Evolutionary conservation across 1,139 yeast species (phyloP).

Genomic region (Magnusiomyces fungicola): DNA sequence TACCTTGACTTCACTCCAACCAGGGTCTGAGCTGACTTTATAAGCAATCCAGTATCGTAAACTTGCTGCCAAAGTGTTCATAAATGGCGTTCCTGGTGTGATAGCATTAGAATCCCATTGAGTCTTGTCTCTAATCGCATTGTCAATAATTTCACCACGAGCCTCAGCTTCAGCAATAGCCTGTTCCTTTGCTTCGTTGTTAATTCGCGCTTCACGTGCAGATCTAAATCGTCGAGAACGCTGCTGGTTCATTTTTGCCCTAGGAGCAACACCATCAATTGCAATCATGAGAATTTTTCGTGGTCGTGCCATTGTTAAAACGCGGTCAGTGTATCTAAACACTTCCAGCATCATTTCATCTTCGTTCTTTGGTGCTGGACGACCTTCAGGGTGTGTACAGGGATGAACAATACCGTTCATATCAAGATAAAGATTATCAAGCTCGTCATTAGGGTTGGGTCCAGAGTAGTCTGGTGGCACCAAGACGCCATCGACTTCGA

Average conservation of each 20-base stretch:
- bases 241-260: conserved; percentile 99
- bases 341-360: conserved; percentile 92
- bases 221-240: conserved; percentile 94
- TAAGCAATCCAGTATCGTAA: conserved; percentile 86
- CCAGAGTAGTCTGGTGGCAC: conserved; percentile 62
- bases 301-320: conserved; percentile 89
- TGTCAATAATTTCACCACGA: conserved; percentile 37
- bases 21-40: conserved; percentile 82
- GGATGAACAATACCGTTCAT: conserved; percentile 99
- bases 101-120: conserved; percentile 90
- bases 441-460: conserved; percentile 92
- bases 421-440: conserved; percentile 83
- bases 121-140: conserved; percentile 36
- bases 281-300: conserved; percentile 86
- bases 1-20: conserved; percentile 81
- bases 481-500: conserved; percentile 47
- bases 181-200: conserved; percentile 31
- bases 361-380: conserved; percentile 89
- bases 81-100: conserved; percentile 98
- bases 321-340: conserved; percentile 83
- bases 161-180: conserved; percentile 44
- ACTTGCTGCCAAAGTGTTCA: conserved; percentile 81
- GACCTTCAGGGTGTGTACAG: conserved; percentile 92
- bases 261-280: conserved; percentile 97
- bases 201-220: conserved; percentile 79